phyloP scores from a whole-genome alignment of 2,329 filamentous ascomycete genomes.

The Aaosphaeria arxii region DNA sequence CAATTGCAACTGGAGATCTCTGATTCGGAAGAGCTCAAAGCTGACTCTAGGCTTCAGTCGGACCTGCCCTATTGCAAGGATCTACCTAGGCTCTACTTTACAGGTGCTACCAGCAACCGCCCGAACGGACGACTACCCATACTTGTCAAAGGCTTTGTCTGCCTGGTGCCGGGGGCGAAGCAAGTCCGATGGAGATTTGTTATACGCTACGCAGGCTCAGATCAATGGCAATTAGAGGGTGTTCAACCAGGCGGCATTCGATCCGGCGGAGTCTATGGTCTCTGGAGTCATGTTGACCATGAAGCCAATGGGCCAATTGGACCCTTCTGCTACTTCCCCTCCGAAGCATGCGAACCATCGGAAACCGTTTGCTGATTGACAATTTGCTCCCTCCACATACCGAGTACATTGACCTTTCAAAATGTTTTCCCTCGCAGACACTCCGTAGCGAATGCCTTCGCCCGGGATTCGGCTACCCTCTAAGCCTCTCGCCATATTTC shows the following conservation, averaged over 20 bases:
- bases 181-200: slow-evolving; percentile 22
- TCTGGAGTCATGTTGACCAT: slow-evolving; percentile 19
- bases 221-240: slow-evolving; percentile 25
- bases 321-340: slow-evolving; percentile 14
- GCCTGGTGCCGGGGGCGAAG: slow-evolving; percentile 11
- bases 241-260: slow-evolving; percentile 20
- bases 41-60: slow-evolving; percentile 13
- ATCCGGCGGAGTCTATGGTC: slow-evolving; percentile 20
- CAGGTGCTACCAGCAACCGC: slow-evolving; percentile 11
- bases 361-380: not conserved
- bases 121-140: slow-evolving; percentile 8
- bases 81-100: slow-evolving; percentile 17
- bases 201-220: slow-evolving; percentile 18
- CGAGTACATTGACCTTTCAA: not conserved
- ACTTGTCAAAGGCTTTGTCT: slow-evolving; percentile 11
- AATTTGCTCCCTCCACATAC: not conserved
- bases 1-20: slow-evolving; percentile 11
- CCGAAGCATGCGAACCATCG: slow-evolving; percentile 4
- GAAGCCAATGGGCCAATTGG: slow-evolving; percentile 10
- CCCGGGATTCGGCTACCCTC: too few species aligned
- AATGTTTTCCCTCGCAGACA: not conserved
- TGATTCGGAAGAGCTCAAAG: slow-evolving; percentile 11
- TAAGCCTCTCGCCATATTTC: slow-evolving; percentile 40
- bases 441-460: not conserved
- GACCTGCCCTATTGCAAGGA: slow-evolving; percentile 18